Percentiles rank a stretch among this genome's conserved stretches.
phyloP scores from a whole-genome alignment of 306 rosid species.

The Abrus pulchellus region DNA sequence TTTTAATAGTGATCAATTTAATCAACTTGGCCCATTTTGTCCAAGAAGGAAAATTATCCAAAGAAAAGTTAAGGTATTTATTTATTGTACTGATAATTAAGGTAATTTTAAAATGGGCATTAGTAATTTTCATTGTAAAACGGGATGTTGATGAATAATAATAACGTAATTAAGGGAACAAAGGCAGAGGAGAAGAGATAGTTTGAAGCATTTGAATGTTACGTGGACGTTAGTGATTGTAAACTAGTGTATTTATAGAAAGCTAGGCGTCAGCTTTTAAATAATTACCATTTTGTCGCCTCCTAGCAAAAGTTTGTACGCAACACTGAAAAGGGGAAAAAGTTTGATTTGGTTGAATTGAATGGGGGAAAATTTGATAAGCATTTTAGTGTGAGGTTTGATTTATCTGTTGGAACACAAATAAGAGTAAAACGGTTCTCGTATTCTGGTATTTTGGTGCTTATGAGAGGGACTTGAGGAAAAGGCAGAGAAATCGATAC shows the following conservation, averaged over 20 bases:
- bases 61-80: neutral
- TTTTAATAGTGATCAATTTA: neutral
- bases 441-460: conserved; percentile 54
- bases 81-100: neutral
- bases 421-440: conserved; percentile 46
- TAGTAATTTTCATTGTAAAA: too few relatives aligned
- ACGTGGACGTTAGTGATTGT: conserved; percentile 54
- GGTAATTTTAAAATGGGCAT: neutral
- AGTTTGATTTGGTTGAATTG: conserved; percentile 33
- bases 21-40: neutral
- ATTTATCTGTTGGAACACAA: conserved; percentile 15
- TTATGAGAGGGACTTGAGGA: conserved; percentile 36
- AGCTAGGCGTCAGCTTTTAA: neutral
- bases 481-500: conserved; percentile 60
- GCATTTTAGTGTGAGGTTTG: conserved; percentile 38
- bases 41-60: neutral
- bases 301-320: conserved; percentile 10
- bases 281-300: conserved; percentile 43
- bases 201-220: conserved; percentile 39
- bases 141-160: neutral
- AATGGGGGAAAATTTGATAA: neutral
- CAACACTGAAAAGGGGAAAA: conserved; percentile 12
- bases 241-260: conserved; percentile 36
- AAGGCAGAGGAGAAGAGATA: neutral
- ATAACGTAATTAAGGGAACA: neutral